Base-by-base conservation (phyloP, 805 yeast genomes). In the Cephaloascus fragrans region DNA sequence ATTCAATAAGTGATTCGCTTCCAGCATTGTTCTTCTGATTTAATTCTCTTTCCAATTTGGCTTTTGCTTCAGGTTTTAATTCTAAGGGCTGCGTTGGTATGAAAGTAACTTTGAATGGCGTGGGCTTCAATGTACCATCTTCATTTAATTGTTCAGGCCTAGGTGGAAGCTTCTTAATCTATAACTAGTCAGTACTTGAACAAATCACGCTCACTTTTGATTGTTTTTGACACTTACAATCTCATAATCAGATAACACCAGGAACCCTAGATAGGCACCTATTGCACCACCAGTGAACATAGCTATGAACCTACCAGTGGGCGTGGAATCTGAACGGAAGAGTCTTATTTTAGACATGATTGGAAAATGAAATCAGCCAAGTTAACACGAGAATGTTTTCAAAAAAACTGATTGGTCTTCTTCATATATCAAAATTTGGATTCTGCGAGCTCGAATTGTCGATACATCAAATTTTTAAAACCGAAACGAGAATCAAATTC, bases 91-190 rank as follows among this genome's bases (percentile, higher is more conserved):
- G 57, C 38, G 61, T 58, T 31, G 61, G 62, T 19, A 57, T 51
- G 37, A 62, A 58, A 12, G 51, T 47, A 10, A 69, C 55, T 32
- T 44, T 58, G 39, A 67, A 52, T 5, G 64, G 59, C 31, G 46
- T 45, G 32, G 51, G 57, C 33, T 62, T 61, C 45, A 64, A 60
- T 12, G 66, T 59, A 0, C 67, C 66, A 34, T 64, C 51, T 35
- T 57, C 59, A 37, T 65, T 65, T 35, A 52, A 56, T 37, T 57
- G 57, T 6, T 31, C 33, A 6, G 33, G 33, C 8, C 33, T 16
- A 1, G 70, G 61, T 19, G 73, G 71, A 12, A 57, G 47, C 39
- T 56, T 59, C 45, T 67, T 68, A 33, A 69, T 48, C 39, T 31
- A 26, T 14, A 26, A 26, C n/a, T n/a, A n/a, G n/a, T n/a, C n/a